phyloP scores from a whole-genome alignment of 2,329 filamentous ascomycete species.

The Gremmenia infestans region DNA sequence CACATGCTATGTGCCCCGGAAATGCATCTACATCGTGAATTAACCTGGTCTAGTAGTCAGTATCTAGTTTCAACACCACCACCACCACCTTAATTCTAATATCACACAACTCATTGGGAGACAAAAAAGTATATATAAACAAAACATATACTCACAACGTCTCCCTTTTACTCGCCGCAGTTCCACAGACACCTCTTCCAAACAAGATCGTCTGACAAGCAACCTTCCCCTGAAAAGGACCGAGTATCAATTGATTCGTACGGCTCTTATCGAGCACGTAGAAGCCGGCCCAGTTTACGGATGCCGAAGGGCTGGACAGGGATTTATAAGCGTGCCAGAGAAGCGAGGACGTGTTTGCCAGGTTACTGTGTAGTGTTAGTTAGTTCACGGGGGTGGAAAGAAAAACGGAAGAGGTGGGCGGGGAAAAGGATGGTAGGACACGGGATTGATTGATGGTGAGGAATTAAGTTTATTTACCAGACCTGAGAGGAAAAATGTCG shows the following conservation, averaged over 20 bases:
- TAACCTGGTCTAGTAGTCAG: conserved; percentile 31
- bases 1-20: conserved; percentile 78
- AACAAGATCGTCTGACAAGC: conserved; percentile 76
- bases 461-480: conserved; percentile 30
- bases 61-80: too few relatives aligned
- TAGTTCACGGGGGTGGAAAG: neutral
- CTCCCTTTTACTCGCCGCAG: conserved; percentile 52
- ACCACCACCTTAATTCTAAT: neutral
- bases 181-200: conserved; percentile 69
- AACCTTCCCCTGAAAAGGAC: conserved; percentile 74
- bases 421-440: neutral
- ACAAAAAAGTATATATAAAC: neutral
- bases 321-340: conserved; percentile 78
- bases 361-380: conserved; percentile 51
- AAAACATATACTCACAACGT: conserved; percentile 40
- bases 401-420: too few relatives aligned
- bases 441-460: neutral
- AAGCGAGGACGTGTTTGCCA: conserved; percentile 69
- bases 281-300: conserved; percentile 80
- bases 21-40: conserved; percentile 68
- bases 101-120: neutral
- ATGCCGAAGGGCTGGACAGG: conserved; percentile 56
- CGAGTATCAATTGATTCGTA: conserved; percentile 59
- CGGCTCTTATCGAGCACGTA: conserved; percentile 56
- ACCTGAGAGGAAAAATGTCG: conserved; percentile 31